Percentiles rank a stretch among this genome's conserved stretches.
Evolutionary conservation across 2,329 filamentous ascomycete species (phyloP).

Genomic region (Dothistroma pini): DNA sequence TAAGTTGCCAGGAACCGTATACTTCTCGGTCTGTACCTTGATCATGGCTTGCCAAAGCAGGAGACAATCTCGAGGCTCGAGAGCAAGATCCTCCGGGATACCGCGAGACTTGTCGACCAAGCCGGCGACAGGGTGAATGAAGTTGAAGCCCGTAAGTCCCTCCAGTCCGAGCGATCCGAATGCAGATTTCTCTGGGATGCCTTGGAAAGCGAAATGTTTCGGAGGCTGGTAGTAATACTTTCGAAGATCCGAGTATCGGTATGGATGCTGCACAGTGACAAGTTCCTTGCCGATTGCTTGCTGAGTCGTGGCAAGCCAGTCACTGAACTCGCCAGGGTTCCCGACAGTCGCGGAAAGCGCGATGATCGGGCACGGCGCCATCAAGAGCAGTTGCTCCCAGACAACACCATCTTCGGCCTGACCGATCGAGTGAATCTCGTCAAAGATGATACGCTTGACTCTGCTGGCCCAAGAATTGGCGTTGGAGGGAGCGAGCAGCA

Average conservation of each 20-base stretch:
- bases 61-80: slow-evolving; percentile 70
- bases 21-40: slow-evolving; percentile 49
- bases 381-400: slow-evolving; percentile 73
- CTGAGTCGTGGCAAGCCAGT: slow-evolving; percentile 65
- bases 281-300: slow-evolving; percentile 60
- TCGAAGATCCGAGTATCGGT: slow-evolving; percentile 72
- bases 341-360: slow-evolving; percentile 77
- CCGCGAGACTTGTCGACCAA: slow-evolving; percentile 60
- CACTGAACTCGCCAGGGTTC: slow-evolving; percentile 66
- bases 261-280: slow-evolving; percentile 63
- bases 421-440: slow-evolving; percentile 77
- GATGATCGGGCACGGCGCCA: slow-evolving; percentile 73
- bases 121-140: slow-evolving; percentile 64
- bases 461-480: slow-evolving; percentile 63
- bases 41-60: slow-evolving; percentile 62
- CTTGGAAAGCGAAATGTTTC: slow-evolving; percentile 49
- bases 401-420: slow-evolving; percentile 71
- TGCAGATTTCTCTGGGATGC: slow-evolving; percentile 44
- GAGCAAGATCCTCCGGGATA: slow-evolving; percentile 62
- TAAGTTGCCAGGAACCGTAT: slow-evolving; percentile 48
- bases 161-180: slow-evolving; percentile 48
- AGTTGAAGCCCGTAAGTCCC: slow-evolving; percentile 49
- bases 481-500: slow-evolving; percentile 65
- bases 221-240: slow-evolving; percentile 65
- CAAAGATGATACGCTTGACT: slow-evolving; percentile 74